Base-by-base conservation (phyloP, 441 rosid species). In the Francoa sonchifolia region DNA sequence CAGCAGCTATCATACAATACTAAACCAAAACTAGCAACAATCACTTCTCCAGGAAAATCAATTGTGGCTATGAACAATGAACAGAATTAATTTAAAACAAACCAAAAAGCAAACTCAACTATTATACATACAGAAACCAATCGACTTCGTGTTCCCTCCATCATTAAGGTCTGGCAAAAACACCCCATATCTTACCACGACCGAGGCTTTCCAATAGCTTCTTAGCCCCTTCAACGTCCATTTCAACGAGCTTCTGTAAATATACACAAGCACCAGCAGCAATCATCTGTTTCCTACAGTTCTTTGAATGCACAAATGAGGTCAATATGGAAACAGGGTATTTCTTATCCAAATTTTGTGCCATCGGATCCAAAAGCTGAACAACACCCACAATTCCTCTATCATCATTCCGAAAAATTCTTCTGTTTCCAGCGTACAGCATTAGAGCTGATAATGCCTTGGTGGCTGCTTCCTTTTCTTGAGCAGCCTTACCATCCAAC, bases 391-490 rank as follows among this genome's bases (percentile, higher is more conserved):
- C 40, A 5, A 82, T 35, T 56, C 83, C 92, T 45, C 72, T 66
- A 23, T 70, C 86, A 33, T 72, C 77, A 48, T 68, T 85, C 15
- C 56, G 49, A 18, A 82, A 71, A 38, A 64, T 47, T 66, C 56
- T 73, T 42, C 75, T 61, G 35, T 85, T 82, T 12, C 62, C 74
- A 0, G 62, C 49, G 48, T 64, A 73, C 16, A 57, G 45, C 60
- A 79, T 1, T 2, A 89, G 61, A 1, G 21, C 57, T 0, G 94
- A 77, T 50, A 89, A 38, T 13, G 92, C 88, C 48, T 65, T 79
- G 0, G 80, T 74, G n/a, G 88, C 94, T 3, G 92, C 84, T 63
- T 82, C 94, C 65, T 72, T 77, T 66, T 84, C 97, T 47, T 76
- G 85, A 7, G 48, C 55, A 25, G 79, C 88, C 62, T 89, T 89